Conservation (phyloP, 1,139 yeast genomes). For the Suhomyces yuchorum region DNA sequence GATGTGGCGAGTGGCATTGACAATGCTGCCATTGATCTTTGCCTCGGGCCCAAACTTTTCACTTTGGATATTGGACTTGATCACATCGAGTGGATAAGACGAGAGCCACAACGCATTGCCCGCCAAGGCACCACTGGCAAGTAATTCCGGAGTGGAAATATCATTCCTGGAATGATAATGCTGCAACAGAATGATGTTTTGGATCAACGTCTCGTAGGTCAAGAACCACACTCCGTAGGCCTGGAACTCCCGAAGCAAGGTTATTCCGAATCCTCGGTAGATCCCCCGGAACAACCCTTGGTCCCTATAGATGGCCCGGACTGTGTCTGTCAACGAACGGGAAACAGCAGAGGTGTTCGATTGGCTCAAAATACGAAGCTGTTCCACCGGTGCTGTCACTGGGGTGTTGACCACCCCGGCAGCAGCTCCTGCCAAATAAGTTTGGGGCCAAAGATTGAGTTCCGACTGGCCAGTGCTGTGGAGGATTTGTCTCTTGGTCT, state of each 20-base stretch:
- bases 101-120: conserved; percentile 74
- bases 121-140: conserved; percentile 66
- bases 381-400: conserved; percentile 75
- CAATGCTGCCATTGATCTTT: conserved; percentile 47
- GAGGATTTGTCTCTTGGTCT: conserved; percentile 64
- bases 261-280: conserved; percentile 62
- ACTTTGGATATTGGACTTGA: conserved; percentile 70
- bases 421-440: conserved; percentile 70
- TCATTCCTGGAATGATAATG: conserved; percentile 48
- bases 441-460: conserved; percentile 59
- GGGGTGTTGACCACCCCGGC: conserved; percentile 81
- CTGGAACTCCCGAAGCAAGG: conserved; percentile 68
- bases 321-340: conserved; percentile 46
- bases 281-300: conserved; percentile 55
- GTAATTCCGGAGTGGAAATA: conserved; percentile 61
- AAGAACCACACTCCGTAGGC: conserved; percentile 85
- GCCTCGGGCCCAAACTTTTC: conserved; percentile 55
- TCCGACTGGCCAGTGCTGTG: conserved; percentile 30
- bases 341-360: conserved; percentile 46
- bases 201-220: conserved; percentile 65
- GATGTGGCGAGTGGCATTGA: conserved; percentile 51
- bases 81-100: conserved; percentile 71
- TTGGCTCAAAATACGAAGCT: conserved; percentile 69
- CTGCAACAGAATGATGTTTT: conserved; percentile 36
- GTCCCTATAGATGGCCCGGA: conserved; percentile 43